Evolutionary conservation across 441 rosid genomes (phyloP).

Genomic region (Raphanus hybrid): DNA sequence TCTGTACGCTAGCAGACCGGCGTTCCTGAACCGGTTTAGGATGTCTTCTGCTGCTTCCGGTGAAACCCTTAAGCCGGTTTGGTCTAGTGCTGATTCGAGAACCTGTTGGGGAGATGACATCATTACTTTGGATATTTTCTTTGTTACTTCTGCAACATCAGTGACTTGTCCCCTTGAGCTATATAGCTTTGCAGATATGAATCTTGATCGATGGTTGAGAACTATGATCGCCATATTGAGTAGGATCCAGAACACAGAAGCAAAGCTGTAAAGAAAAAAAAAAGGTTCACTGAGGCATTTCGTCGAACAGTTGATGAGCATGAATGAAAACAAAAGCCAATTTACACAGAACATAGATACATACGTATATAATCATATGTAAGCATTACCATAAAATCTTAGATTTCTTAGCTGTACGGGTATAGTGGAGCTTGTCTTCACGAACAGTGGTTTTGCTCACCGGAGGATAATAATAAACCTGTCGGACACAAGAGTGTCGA

Average conservation of each 20-base stretch:
- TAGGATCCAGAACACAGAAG: background rate
- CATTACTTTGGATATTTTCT: conserved; percentile 65
- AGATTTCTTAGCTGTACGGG: background rate
- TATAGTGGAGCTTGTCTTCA: background rate
- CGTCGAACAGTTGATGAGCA: conserved; percentile 35
- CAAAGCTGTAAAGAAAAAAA: background rate
- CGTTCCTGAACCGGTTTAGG: conserved; percentile 69
- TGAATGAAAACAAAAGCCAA: background rate
- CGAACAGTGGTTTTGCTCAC: background rate
- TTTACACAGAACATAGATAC: background rate
- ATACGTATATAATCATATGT: background rate
- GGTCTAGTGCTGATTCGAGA: conserved; percentile 73
- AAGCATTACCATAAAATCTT: background rate
- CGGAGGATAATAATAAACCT: background rate
- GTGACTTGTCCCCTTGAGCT: conserved; percentile 44
- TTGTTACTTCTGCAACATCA: conserved; percentile 46
- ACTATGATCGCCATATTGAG: conserved; percentile 33
- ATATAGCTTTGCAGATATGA: conserved; percentile 38
- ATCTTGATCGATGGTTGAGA: conserved; percentile 17
- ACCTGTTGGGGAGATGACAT: conserved; percentile 61
- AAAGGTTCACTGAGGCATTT: conserved; percentile 27
- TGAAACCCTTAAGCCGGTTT: conserved; percentile 68
- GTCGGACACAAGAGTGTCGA: background rate
- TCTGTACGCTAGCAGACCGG: conserved; percentile 78
- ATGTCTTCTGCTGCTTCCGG: conserved; percentile 69